Percentiles rank a stretch among this genome's conserved stretches.
These are phyloP conservation scores for Lachnellula suecica DNA, from an alignment of 2,329 filamentous ascomycete genomes.

Conservation along the genomic window DNA sequence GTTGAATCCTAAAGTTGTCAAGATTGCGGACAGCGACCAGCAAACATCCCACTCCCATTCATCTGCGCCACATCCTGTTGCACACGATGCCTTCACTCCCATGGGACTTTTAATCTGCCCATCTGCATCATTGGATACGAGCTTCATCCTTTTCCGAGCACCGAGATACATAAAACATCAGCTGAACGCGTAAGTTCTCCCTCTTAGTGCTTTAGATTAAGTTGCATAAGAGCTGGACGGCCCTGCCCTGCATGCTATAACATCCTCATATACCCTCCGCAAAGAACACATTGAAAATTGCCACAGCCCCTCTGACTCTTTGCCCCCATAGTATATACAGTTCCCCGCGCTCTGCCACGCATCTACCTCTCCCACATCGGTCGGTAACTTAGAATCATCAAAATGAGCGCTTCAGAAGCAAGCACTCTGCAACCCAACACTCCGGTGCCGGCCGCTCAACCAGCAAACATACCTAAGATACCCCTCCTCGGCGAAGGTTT, in stretches of 20 bases:
- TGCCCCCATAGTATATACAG: not conserved
- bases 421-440: slow-evolving; percentile 29
- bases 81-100: slow-evolving; percentile 13
- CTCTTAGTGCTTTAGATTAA: slow-evolving; percentile 21
- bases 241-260: slow-evolving; percentile 9
- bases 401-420: slow-evolving; percentile 31
- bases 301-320: not conserved
- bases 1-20: slow-evolving; percentile 18
- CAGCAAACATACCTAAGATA: slow-evolving; percentile 24
- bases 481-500: slow-evolving; percentile 36
- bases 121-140: not conserved
- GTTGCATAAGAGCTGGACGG: slow-evolving; percentile 12
- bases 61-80: slow-evolving; percentile 6
- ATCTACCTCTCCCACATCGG: not conserved
- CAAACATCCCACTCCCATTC: too few relatives aligned
- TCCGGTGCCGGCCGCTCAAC: slow-evolving; percentile 22
- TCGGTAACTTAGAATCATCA: slow-evolving; percentile 9
- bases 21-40: not conserved
- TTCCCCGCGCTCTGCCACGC: not conserved
- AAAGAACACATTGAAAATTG: not conserved
- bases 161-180: slow-evolving; percentile 9
- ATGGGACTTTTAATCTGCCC: slow-evolving; percentile 4
- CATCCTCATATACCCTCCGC: slow-evolving; percentile 19
- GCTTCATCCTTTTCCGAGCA: not conserved
- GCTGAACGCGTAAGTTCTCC: slow-evolving; percentile 24